These are phyloP conservation scores for Aspergillus caelatus DNA, from an alignment of 2,329 filamentous ascomycete species.

Conservation along the genomic window DNA sequence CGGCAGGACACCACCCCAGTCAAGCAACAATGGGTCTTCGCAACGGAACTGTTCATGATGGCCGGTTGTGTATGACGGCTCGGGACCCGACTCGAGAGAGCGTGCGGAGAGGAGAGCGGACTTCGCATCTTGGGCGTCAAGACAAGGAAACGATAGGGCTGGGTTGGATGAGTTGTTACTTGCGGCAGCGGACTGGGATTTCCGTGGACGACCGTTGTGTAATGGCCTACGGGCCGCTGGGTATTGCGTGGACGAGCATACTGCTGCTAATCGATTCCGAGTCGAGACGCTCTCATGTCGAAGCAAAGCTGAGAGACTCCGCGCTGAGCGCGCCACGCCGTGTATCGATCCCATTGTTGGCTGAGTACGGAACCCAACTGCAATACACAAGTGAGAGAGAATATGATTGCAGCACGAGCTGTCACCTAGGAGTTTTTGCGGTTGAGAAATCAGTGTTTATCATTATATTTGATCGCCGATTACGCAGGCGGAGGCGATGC, in stretches of 20 bases:
- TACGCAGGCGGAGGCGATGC: not conserved
- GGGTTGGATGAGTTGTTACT: conserved; percentile 66
- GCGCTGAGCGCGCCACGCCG: conserved; percentile 19
- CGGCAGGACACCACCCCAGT: conserved; percentile 92
- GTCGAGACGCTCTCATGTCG: conserved; percentile 13
- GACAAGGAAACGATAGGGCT: conserved; percentile 85
- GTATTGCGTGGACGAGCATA: not conserved
- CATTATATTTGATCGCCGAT: not conserved
- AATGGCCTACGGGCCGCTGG: conserved; percentile 18
- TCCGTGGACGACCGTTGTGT: conserved; percentile 21
- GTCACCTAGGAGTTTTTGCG: not conserved
- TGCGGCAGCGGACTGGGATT: conserved; percentile 22
- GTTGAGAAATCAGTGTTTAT: not conserved
- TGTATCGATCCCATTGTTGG: conserved; percentile 22
- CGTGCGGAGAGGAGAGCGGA: conserved; percentile 72
- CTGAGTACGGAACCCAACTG: not conserved
- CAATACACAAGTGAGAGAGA: not conserved
- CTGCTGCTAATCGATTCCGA: conserved; percentile 14
- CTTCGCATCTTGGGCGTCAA: conserved; percentile 79
- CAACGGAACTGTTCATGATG: conserved; percentile 79
- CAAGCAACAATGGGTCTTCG: conserved; percentile 73
- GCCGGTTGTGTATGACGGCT: conserved; percentile 91
- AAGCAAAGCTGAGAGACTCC: conserved; percentile 13
- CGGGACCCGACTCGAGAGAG: conserved; percentile 75
- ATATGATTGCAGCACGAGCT: not conserved